Evolutionary conservation across 1,284 basidiomycete species (phyloP).

Genomic region (Puccinia polysora): DNA sequence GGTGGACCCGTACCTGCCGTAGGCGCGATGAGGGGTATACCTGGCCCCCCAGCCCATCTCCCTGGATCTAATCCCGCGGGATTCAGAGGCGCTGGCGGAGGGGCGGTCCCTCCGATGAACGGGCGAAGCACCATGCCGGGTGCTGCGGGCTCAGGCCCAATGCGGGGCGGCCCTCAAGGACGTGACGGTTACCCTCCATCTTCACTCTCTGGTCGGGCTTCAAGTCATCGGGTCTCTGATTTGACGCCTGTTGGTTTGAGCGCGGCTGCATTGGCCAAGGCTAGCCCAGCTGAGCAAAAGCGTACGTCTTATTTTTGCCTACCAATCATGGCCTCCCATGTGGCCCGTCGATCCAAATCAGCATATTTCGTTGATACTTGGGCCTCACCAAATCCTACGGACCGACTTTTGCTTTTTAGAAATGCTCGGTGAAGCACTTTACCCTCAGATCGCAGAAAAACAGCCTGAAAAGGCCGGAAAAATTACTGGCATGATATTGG

Average conservation of each 20-base stretch:
- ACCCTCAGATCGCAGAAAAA: slow-evolving; percentile 69
- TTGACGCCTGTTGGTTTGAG: slow-evolving; percentile 51
- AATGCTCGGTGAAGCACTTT: slow-evolving; percentile 76
- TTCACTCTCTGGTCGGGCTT: slow-evolving; percentile 21
- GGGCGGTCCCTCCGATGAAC: slow-evolving; percentile 24
- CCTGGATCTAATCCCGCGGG: slow-evolving; percentile 36
- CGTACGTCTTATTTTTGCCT: slow-evolving; percentile 61
- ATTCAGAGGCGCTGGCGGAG: slow-evolving; percentile 26
- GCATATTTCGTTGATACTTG: too few species aligned
- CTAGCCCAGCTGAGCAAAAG: slow-evolving; percentile 84
- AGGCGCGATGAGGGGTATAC: slow-evolving; percentile 44
- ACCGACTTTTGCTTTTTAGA: slow-evolving; percentile 9
- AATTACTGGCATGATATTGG: slow-evolving; percentile 91
- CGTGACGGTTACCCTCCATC: slow-evolving; percentile 24
- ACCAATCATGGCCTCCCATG: neutral
- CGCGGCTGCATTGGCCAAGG: slow-evolving; percentile 63
- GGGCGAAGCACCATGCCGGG: slow-evolving; percentile 33
- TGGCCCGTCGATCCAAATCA: too few species aligned
- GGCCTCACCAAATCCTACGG: too few species aligned
- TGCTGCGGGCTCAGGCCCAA: slow-evolving; percentile 12
- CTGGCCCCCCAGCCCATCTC: slow-evolving; percentile 48
- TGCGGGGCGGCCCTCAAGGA: slow-evolving; percentile 17
- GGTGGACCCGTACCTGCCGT: slow-evolving; percentile 53
- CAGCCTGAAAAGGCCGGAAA: slow-evolving; percentile 85
- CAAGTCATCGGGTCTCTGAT: slow-evolving; percentile 28